Conservation (phyloP, 306 rosid genomes). For the Dalbergia cultrata region DNA sequence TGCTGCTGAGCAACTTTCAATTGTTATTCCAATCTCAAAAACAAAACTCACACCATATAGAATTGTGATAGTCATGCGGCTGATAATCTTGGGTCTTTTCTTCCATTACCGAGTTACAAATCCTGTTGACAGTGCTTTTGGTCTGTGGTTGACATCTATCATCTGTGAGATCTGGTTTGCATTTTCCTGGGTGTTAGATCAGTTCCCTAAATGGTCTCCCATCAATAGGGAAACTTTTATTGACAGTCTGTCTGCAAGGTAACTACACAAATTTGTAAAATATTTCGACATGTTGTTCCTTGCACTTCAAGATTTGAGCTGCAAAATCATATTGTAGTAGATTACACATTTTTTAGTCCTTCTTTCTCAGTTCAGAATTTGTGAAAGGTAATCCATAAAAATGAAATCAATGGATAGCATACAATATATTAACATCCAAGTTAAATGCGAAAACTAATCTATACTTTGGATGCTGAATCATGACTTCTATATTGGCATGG, state of each 20-base stretch:
- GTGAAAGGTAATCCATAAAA: background rate
- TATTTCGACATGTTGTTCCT: slow-evolving; percentile 34
- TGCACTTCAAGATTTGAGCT: slow-evolving; percentile 34
- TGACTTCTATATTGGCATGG: slow-evolving; percentile 30
- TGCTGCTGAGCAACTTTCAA: slow-evolving; percentile 72
- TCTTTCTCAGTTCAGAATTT: too few species aligned
- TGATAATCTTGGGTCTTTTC: slow-evolving; percentile 84
- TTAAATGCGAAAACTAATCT: slow-evolving; percentile 22
- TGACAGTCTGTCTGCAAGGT: slow-evolving; percentile 91
- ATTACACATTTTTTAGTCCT: background rate
- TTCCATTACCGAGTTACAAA: slow-evolving; percentile 92
- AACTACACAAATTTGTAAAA: slow-evolving; percentile 26
- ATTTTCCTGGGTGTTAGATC: slow-evolving; percentile 96
- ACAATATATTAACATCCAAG: slow-evolving; percentile 10
- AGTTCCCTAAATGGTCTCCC: slow-evolving; percentile 98
- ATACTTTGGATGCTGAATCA: slow-evolving; percentile 37
- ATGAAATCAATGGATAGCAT: slow-evolving; percentile 12
- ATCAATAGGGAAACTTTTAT: slow-evolving; percentile 72
- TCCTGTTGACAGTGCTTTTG: slow-evolving; percentile 96
- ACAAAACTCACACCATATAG: slow-evolving; percentile 82
- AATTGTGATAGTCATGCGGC: slow-evolving; percentile 65
- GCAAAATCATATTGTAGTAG: slow-evolving; percentile 26
- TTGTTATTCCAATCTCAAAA: slow-evolving; percentile 67
- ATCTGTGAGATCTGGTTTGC: slow-evolving; percentile 99
- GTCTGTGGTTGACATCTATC: slow-evolving; percentile 94